These are phyloP conservation scores for Trifolium subterraneum DNA, from an alignment of 306 rosid genomes.

Conservation along the genomic window DNA sequence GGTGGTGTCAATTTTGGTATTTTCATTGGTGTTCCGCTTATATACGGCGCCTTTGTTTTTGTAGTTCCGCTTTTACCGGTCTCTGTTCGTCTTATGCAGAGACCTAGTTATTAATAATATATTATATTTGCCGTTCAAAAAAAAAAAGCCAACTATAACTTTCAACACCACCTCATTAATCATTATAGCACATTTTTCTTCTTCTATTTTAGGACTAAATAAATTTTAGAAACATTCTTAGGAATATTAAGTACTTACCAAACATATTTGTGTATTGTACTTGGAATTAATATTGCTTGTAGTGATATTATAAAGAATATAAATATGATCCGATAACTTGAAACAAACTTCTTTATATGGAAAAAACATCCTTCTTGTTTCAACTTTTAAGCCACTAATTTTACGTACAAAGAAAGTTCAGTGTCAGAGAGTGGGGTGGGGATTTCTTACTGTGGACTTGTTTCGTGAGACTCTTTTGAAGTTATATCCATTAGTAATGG, in stretches of 20 bases:
- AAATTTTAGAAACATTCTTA: not conserved
- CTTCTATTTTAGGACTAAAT: not conserved
- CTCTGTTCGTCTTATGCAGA: too few relatives aligned
- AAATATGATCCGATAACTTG: not conserved
- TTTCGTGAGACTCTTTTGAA: not conserved
- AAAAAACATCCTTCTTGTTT: not conserved
- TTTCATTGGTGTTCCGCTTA: too few relatives aligned
- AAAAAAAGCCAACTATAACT: too few relatives aligned
- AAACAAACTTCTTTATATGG: not conserved
- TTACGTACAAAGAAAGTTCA: not conserved
- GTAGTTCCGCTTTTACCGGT: too few relatives aligned
- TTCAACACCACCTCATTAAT: not conserved
- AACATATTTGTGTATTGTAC: not conserved
- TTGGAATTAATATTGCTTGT: too few relatives aligned
- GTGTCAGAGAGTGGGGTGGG: not conserved
- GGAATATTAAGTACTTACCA: not conserved
- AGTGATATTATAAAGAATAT: too few relatives aligned
- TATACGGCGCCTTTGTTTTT: too few relatives aligned
- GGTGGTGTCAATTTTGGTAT: too few relatives aligned
- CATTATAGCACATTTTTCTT: not conserved
- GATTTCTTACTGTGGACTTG: not conserved
- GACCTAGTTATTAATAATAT: too few relatives aligned
- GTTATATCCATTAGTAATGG: not conserved
- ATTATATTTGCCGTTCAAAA: too few relatives aligned
- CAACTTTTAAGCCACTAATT: not conserved